Evolutionary conservation across 768 basidiomycete genomes (phyloP).

Genomic region (Hemileccinum rubropunctum): DNA sequence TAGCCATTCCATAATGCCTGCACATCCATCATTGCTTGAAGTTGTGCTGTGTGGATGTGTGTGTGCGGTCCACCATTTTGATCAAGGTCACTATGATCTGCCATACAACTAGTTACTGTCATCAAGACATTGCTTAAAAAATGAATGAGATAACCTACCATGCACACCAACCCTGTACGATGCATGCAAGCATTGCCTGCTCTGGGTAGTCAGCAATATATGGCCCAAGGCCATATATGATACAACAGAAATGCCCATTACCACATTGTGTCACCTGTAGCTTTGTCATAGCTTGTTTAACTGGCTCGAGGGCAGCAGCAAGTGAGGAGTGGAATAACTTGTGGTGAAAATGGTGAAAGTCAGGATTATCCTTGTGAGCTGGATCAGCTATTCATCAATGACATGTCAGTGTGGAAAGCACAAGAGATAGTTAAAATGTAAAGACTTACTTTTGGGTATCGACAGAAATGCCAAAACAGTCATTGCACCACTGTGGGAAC

Average conservation of each 20-base stretch:
- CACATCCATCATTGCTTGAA: background rate
- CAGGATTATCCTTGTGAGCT: no score
- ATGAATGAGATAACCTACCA: background rate
- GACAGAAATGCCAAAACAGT: slow-evolving; percentile 23
- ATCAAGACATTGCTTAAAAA: background rate
- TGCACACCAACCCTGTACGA: background rate
- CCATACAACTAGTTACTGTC: no score
- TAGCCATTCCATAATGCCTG: background rate
- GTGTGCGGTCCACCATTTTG: background rate
- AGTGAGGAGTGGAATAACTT: background rate
- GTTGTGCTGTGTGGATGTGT: background rate
- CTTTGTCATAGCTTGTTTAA: background rate
- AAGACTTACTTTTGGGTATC: slow-evolving; percentile 29
- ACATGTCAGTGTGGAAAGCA: no score
- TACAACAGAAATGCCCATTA: background rate
- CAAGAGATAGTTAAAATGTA: no score
- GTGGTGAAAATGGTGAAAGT: background rate
- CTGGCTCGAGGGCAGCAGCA: background rate
- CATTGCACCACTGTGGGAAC: slow-evolving; percentile 2
- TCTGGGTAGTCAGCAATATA: background rate
- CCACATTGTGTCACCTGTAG: background rate
- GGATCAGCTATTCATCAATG: no score
- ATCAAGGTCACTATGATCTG: no score
- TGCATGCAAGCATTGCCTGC: background rate
- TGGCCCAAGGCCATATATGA: background rate